Evolutionary conservation across 2,329 filamentous ascomycete species (phyloP), one percentile per base, ranked within the genome.

Genomic region (Shiraia sp.): DNA sequence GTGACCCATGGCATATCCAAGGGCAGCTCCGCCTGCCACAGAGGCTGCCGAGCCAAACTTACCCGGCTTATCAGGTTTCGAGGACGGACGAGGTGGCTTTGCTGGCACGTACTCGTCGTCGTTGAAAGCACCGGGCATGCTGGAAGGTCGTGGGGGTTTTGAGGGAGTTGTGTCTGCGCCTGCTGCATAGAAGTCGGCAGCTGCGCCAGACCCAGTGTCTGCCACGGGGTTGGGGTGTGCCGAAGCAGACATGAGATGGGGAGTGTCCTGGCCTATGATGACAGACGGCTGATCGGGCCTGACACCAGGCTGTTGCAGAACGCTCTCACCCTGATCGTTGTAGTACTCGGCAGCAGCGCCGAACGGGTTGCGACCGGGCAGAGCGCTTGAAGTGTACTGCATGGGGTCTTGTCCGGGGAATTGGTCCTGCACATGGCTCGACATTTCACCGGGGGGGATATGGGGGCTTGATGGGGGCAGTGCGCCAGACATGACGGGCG

Each of bases 261-360:
- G 75, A 14, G 63, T 68, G 47, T 82, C 76, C 29, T 75, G 73
- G 23, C 74, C 76, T 12, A 79, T 73, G 41, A 82, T 77, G 26
- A 82, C 72, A 1, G 75, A 72, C 16, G 79, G 78, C 23, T 71
- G 70, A 12, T 74, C 64, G 6, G 79, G 75, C 30, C 82, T 73
- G 9, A 82, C 72, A n/a, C 82, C 82, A 6, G 82, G 82, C 60
- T 85, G 82, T 10, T 71, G 61, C 8, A 70, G 59, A 2, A 85
- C 81, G 13, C 79, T 83, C 57, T 84, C 71, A 9, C 81, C 82
- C 53, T 81, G 75, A 57, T 85, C 82, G 30, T 77, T 75, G 59
- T 85, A 85, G 61, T 82, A 85, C 24, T 83, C 80, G 12, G 82
- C 76, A 5, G 80, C 80, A 25, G 74, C 72, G 23, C 81, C 82